Evolutionary conservation across 2,329 filamentous ascomycete genomes (phyloP).

Genomic region (Penicillium decumbens): DNA sequence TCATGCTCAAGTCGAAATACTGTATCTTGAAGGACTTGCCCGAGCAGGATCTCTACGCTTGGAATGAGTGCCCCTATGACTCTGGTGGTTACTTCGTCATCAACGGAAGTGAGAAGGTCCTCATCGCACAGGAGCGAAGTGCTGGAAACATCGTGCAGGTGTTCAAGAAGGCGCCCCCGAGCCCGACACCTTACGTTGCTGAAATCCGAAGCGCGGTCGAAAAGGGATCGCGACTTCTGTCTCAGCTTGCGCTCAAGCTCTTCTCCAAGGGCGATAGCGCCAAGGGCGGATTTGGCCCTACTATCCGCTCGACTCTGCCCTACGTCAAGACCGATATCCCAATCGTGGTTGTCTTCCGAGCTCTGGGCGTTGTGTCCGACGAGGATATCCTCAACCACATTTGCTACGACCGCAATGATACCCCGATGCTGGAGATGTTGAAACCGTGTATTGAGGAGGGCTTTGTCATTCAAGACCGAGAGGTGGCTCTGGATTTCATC

Average conservation of each 20-base stretch:
- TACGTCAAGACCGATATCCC: conserved; percentile 93
- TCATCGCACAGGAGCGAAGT: conserved; percentile 95
- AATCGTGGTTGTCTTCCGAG: conserved; percentile 91
- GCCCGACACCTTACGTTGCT: conserved; percentile 84
- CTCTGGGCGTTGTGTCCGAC: conserved; percentile 90
- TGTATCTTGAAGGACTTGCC: conserved; percentile 80
- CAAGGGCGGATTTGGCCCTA: conserved; percentile 77
- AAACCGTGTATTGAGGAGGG: conserved; percentile 97
- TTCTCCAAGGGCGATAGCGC: conserved; percentile 76
- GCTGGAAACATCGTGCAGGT: conserved; percentile 98
- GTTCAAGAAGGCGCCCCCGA: conserved; percentile 94
- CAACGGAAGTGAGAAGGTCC: conserved; percentile 96
- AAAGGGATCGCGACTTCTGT: conserved; percentile 91
- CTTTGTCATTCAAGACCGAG: conserved; percentile 90
- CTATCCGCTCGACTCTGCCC: conserved; percentile 83
- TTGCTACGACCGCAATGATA: conserved; percentile 91
- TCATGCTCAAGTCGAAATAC: conserved; percentile 97
- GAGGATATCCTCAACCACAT: conserved; percentile 98
- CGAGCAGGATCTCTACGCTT: conserved; percentile 79
- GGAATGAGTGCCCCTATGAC: conserved; percentile 97
- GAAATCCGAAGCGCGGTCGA: conserved; percentile 96
- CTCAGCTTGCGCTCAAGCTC: conserved; percentile 84
- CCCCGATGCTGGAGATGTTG: conserved; percentile 94
- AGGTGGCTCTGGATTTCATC: conserved; percentile 91
- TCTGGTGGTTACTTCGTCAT: conserved; percentile 99